phyloP scores from a whole-genome alignment of 1,139 yeast species.

The Hansenula sp. region DNA sequence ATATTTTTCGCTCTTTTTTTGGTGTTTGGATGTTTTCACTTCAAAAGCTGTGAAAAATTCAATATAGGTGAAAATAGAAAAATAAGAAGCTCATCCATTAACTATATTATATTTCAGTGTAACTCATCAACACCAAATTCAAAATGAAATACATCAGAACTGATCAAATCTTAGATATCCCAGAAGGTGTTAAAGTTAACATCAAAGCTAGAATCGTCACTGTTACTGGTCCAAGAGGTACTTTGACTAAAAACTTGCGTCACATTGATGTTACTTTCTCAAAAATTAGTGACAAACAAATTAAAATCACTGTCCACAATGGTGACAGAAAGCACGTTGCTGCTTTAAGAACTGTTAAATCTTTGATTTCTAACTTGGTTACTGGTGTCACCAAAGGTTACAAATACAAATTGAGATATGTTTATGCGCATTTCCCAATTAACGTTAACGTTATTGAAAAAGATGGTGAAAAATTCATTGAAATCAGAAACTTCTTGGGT shows the following conservation, averaged over 20 bases:
- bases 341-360: constrained; percentile 97
- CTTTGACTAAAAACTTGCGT: constrained; percentile 82
- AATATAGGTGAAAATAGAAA: not conserved
- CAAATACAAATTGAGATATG: constrained; percentile 99
- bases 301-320: constrained; percentile 92
- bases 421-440: constrained; percentile 99
- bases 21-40: constrained; percentile 1
- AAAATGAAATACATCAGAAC: constrained; percentile 54
- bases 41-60: not conserved
- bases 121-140: not conserved
- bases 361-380: constrained; percentile 88
- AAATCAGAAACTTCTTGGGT: constrained; percentile 99
- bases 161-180: constrained; percentile 86
- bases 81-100: not conserved
- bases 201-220: constrained; percentile 90
- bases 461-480: constrained; percentile 74
- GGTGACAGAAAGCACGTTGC: constrained; percentile 99
- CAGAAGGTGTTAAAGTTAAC: constrained; percentile 89
- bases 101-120: not conserved
- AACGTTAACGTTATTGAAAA: constrained; percentile 84
- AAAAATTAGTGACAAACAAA: constrained; percentile 60
- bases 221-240: constrained; percentile 99
- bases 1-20: no score
- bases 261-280: constrained; percentile 93
- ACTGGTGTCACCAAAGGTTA: constrained; percentile 99